A percentile compares a stretch with the other conserved stretches of the same genome.
Conservation (phyloP, 2,329 filamentous ascomycete species). For the Pseudocercospora eumusae region DNA sequence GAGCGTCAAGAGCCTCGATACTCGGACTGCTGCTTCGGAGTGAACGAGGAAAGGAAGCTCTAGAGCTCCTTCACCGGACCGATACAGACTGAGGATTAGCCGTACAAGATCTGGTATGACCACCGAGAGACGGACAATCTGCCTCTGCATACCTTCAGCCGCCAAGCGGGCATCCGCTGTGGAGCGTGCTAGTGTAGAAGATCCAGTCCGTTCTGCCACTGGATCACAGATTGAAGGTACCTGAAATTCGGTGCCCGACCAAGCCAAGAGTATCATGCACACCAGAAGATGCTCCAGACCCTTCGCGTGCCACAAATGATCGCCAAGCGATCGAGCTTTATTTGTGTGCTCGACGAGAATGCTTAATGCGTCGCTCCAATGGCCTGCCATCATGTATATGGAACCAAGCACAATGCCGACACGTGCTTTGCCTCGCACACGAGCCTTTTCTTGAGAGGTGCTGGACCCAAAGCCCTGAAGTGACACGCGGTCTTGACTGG, state of each 20-base stretch:
- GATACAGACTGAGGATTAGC: conserved; percentile 71
- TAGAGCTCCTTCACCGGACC: conserved; percentile 61
- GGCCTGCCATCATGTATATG: conserved; percentile 82
- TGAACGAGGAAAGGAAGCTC: conserved; percentile 70
- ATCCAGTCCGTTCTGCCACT: conserved; percentile 31
- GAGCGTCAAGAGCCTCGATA: conserved; percentile 68
- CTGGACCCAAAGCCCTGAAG: conserved; percentile 64
- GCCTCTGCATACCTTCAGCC: conserved; percentile 33
- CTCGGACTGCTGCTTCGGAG: conserved; percentile 72
- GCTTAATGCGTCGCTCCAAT: conserved; percentile 84
- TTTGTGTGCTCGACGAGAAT: conserved; percentile 79
- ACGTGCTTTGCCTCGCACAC: conserved; percentile 78
- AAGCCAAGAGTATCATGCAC: conserved; percentile 79
- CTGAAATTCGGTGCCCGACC: conserved; percentile 80
- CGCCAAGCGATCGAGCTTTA: conserved; percentile 75
- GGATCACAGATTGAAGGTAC: conserved; percentile 50
- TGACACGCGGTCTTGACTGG: conserved; percentile 60
- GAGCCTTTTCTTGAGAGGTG: conserved; percentile 60
- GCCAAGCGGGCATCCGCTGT: conserved; percentile 30
- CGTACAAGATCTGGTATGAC: conserved; percentile 74
- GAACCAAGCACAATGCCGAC: conserved; percentile 78
- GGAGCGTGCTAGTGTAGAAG: conserved; percentile 30
- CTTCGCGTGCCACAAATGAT: conserved; percentile 97
- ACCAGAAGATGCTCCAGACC: conserved; percentile 84
- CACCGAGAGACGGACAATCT: conserved; percentile 53